Evolutionary conservation across 2,329 filamentous ascomycete species (phyloP).

Genomic region (Pestalotiopsis sp.): DNA sequence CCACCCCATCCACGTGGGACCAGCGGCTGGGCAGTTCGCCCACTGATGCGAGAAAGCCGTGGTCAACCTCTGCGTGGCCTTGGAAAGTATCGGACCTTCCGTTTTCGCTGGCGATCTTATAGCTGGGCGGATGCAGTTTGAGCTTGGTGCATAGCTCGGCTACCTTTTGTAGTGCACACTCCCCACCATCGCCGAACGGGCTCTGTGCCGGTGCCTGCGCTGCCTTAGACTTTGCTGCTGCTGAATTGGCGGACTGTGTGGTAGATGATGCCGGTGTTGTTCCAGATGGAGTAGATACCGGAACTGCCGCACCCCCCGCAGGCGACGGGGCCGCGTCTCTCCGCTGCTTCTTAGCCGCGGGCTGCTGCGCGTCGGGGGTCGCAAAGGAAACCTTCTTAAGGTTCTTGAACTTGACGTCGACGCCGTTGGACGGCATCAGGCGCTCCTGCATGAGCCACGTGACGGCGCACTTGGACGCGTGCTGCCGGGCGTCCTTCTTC

Average conservation of each 20-base stretch:
- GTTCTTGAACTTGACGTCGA: constrained; percentile 19
- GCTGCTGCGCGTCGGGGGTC: background rate
- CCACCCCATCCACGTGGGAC: constrained; percentile 33
- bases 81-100: background rate
- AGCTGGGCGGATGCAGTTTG: background rate
- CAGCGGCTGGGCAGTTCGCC: constrained; percentile 29
- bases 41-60: too few relatives aligned
- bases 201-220: background rate
- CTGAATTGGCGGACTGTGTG: background rate
- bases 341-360: too few relatives aligned
- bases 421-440: constrained; percentile 26
- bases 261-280: too few relatives aligned
- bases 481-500: constrained; percentile 57
- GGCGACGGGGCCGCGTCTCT: background rate
- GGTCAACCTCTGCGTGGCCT: background rate
- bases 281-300: background rate
- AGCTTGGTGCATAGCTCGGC: background rate
- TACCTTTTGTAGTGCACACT: background rate
- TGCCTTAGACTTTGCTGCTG: background rate
- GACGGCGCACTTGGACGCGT: constrained; percentile 49
- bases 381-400: background rate
- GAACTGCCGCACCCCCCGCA: background rate
- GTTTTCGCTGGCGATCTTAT: background rate
- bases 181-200: background rate
- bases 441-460: constrained; percentile 37